Base-by-base conservation (phyloP, 2,329 filamentous ascomycete genomes). In the Aspergillus floridensis region DNA sequence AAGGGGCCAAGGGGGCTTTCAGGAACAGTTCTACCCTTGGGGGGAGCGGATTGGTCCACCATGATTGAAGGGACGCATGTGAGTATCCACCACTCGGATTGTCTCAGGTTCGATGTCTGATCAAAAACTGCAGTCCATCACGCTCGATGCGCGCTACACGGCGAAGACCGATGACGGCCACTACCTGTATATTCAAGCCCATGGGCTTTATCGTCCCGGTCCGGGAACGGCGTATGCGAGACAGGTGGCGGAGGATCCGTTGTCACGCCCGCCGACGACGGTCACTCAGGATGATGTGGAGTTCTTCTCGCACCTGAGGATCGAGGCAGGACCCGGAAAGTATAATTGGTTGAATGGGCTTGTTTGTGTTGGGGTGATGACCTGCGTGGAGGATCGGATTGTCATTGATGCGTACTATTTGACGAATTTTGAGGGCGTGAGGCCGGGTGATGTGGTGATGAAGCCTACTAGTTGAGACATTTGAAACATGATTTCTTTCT, bases 311-410 rank as follows among this genome's bases (percentile, higher is more conserved):
- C 68, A 70, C 62, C 19, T 70, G 11, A 58, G 64, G 4, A 50
- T 70, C 21, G 63, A 69, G 50, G 52, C 66, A 1, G 66, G 67
- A 1, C 57, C 63, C 1, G 65, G 65, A 1, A 64, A 57, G 8
- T 67, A 66, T 46, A 67, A 68, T 26, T 70, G 66, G 66, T 56
- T 68, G 46, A 70, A 71, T 59, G 66, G 66, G n/a, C 48, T 69
- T 11, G 61, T 69, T 1, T 69, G 65, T 44, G 49, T 70, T 22
- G 66, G 66, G 5, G 63, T 68, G 1, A 70, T 69, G 65, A 65
- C 44, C 22, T 66, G 64, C 19, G 64, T 63, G 31, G 58, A 59
- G 1, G 63, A 68, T 38, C 62, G 63, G 48, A 68, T 69, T 49
- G 59, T 64, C 49, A 67, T 69, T 29, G 66, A 70, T 61, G 66